Percentiles rank a stretch among this genome's conserved stretches.
These are phyloP conservation scores for Colletotrichum sp. DNA, from an alignment of 2,329 filamentous ascomycete species.

Conservation along the genomic window DNA sequence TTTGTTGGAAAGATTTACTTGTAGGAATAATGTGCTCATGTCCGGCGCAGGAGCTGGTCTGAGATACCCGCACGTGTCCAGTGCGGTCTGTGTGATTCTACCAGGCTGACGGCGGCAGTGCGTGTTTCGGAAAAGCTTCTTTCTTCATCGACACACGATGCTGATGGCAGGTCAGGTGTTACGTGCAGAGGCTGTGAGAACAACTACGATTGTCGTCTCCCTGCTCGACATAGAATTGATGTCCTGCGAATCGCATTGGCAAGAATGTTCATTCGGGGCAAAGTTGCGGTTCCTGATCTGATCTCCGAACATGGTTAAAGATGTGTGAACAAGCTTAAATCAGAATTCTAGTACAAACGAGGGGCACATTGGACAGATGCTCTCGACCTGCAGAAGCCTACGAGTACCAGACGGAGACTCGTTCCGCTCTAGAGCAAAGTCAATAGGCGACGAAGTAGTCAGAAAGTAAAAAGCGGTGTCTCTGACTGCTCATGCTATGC, in stretches of 20 bases:
- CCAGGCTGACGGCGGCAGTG: not conserved
- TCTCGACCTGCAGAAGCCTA: not conserved
- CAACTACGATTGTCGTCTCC: not conserved
- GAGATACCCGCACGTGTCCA: not conserved
- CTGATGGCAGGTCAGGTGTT: rapidly evolving
- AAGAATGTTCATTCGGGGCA: not conserved
- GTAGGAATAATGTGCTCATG: not conserved
- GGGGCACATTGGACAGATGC: not conserved
- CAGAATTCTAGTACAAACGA: not conserved
- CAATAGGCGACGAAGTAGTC: not conserved
- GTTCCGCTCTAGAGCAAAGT: not conserved
- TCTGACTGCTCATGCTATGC: not conserved
- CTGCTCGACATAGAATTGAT: not conserved
- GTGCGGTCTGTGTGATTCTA: not conserved
- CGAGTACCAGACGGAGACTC: not conserved
- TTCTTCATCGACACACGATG: not conserved
- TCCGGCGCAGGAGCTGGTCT: not conserved
- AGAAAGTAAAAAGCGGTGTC: not conserved
- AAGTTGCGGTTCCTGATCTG: not conserved
- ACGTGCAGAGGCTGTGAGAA: not conserved
- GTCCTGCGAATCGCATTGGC: not conserved
- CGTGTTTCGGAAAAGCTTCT: not conserved
- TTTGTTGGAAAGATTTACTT: not conserved
- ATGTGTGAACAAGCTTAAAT: not conserved
- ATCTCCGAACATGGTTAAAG: not conserved